Base-by-base conservation (phyloP, 768 basidiomycete species). In the Amanita rimosa region DNA sequence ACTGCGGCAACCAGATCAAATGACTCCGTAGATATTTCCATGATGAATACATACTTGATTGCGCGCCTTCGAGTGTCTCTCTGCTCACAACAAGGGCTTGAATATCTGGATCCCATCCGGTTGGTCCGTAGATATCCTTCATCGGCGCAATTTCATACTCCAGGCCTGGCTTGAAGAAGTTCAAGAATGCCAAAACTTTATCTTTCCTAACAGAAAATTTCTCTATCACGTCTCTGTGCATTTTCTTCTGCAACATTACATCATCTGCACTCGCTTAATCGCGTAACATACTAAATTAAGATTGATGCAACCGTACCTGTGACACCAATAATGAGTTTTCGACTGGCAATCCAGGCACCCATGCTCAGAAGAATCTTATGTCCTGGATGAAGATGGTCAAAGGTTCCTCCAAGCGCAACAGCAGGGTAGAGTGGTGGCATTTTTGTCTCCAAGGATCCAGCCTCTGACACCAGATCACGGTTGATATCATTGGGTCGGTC, bases 301-400 rank as follows among this genome's bases (percentile, higher is more conserved):
- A 19, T 14, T 7, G 13, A 16, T 46, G 29, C 4, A 31, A 22
- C 17, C 49, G 57, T 50, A 85, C 89, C 85, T 46, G 90, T 88
- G 34, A 98, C 69, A 4, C 96, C 96, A 54, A 97, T 81, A 52
- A 98, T 89, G 58, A 98, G 67, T 63, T 92, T 93, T 53, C 73
- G 63, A 38, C 66, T 61, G 0, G 93, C 73, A 49, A 98, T 81
- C 75, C 85, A 92, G 1, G 88, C 81, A 10, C 79, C 85, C 81
- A 96, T 91, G 58, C 90, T 88, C 9, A 99, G 76, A 24, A 99
- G 77, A 52, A 99, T 94, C 66, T 96, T 96, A 69, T 99, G 96
- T 0, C 95, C 96, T 3, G 92, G 80, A 60, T 99, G 96, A 13
- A 99, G 77, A 62, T 98, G 96, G 65, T 99, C 96, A 64, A 98